A percentile compares a stretch with the other conserved stretches of the same genome.
These are phyloP conservation scores for Stenocarpella maydis DNA, from an alignment of 2,329 filamentous ascomycete species.

Conservation along the genomic window DNA sequence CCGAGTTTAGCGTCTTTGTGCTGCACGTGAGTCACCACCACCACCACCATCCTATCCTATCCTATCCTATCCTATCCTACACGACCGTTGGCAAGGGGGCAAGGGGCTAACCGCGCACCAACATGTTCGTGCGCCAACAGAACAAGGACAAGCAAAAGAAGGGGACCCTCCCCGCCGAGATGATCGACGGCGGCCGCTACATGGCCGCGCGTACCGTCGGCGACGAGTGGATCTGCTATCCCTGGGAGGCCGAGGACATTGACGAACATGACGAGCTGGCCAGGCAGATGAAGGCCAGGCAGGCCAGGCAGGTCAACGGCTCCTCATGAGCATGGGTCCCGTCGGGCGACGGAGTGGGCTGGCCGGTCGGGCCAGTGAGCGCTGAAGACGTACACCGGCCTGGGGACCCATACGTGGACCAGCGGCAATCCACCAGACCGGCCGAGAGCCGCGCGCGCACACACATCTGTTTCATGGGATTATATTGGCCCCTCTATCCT, in stretches of 20 bases:
- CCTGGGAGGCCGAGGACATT: slow-evolving; percentile 95
- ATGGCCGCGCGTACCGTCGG: slow-evolving; percentile 84
- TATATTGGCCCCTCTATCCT: not conserved
- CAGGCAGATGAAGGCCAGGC: slow-evolving; percentile 50
- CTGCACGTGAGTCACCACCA: slow-evolving; percentile 73
- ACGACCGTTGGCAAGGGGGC: too few species aligned
- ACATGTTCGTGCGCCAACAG: slow-evolving; percentile 48
- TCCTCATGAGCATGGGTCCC: slow-evolving; percentile 12
- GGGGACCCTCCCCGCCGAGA: slow-evolving; percentile 79
- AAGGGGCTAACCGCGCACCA: not conserved
- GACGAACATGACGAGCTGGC: slow-evolving; percentile 86
- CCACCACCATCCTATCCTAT: not conserved
- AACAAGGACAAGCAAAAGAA: slow-evolving; percentile 99
- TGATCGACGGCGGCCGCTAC: slow-evolving; percentile 79
- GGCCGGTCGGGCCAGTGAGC: not conserved
- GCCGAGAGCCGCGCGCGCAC: not conserved
- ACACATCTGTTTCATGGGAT: not conserved
- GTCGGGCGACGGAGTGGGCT: not conserved
- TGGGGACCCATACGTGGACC: not conserved
- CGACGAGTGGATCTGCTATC: slow-evolving; percentile 99
- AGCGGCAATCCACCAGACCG: not conserved
- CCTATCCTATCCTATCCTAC: too few species aligned
- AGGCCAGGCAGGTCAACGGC: slow-evolving; percentile 32
- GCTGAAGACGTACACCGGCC: too few species aligned
- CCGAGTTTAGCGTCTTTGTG: slow-evolving; percentile 93